Base-by-base conservation (phyloP, 306 rosid species). In the Luffa aegyptiaca region DNA sequence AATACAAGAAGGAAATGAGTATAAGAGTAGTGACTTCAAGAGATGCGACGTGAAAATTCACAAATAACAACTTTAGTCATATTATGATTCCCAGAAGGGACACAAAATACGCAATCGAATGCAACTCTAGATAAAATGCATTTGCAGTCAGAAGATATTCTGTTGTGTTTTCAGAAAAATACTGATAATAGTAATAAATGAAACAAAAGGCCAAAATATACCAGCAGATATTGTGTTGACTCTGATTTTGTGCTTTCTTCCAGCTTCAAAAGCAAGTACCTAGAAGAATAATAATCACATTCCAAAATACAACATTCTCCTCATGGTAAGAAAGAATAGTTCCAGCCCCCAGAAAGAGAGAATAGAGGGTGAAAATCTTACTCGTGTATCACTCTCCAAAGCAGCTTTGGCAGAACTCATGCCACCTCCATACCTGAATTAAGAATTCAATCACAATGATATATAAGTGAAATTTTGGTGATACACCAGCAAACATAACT, bases 371-470 rank as follows among this genome's bases (percentile, higher is more conserved):
- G 79, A 51, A 62, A 5, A 73, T 76, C 92, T 84, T 82, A 91
- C 99, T 63, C 87, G 85, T 59, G 99, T 95, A 83, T 95, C 99
- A 75, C 99, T 95, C 89, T 95, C 99, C 75, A 95, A 84, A 45
- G 97, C 97, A 81, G 99, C 97, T 86, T 95, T 95, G 55, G 99
- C 99, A 85, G 99, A 92, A 86, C 99, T 95, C 99, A 95, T 95
- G 59, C 99, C 99, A 31, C 99, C 97, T 82, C 99, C 99, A 75
- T 95, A 95, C 80, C 99, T 95, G 86, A 45, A 77, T 9, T 52
- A 35, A 31, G 45, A 74, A 51, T 51, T 51, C 63, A 37, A 51
- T 74, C 17, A 35, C 48, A 17, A 35, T 8, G 42, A 33, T 51
- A 48, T 51, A 35, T 33, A 53, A 74, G 46, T 74, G 63, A 74